Percentiles rank a stretch among this genome's conserved stretches.
Evolutionary conservation across 78 protist genomes (phyloP).

Genomic region (Protostelium mycophagum): DNA sequence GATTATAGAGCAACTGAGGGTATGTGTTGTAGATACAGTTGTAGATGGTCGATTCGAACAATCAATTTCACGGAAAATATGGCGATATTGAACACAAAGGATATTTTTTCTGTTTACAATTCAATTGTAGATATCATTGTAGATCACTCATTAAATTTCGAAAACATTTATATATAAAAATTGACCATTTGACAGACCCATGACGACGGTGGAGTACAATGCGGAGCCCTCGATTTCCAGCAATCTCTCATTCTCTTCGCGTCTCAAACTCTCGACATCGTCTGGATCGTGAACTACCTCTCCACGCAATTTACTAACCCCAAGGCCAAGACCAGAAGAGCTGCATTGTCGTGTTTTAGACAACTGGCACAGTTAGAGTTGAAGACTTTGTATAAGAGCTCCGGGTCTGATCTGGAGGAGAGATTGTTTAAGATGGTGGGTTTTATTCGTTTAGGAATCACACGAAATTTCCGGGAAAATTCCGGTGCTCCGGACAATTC

Average conservation of each 20-base stretch:
- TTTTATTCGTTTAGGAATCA: too few relatives aligned
- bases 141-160: too few relatives aligned
- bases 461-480: too few relatives aligned
- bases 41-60: too few relatives aligned
- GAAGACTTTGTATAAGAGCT: conserved; percentile 3
- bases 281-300: conserved; percentile 1
- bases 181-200: neutral
- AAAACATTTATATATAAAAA: too few relatives aligned
- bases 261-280: conserved; percentile 16
- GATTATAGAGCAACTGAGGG: neutral
- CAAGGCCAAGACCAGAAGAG: conserved; percentile 24
- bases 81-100: too few relatives aligned
- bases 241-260: conserved; percentile 52
- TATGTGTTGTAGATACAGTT: neutral
- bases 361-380: conserved; percentile 41
- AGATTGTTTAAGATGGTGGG: conserved; percentile 37
- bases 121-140: too few relatives aligned
- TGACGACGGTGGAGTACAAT: neutral
- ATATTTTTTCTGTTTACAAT: too few relatives aligned
- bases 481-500: too few relatives aligned
- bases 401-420: conserved; percentile 23
- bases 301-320: conserved; percentile 26
- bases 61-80: too few relatives aligned
- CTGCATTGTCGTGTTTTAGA: conserved; percentile 45
- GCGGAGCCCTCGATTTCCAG: conserved; percentile 17